These are phyloP conservation scores for Fremontodendron californicum DNA, from an alignment of 345 rosid genomes.

Conservation along the genomic window DNA sequence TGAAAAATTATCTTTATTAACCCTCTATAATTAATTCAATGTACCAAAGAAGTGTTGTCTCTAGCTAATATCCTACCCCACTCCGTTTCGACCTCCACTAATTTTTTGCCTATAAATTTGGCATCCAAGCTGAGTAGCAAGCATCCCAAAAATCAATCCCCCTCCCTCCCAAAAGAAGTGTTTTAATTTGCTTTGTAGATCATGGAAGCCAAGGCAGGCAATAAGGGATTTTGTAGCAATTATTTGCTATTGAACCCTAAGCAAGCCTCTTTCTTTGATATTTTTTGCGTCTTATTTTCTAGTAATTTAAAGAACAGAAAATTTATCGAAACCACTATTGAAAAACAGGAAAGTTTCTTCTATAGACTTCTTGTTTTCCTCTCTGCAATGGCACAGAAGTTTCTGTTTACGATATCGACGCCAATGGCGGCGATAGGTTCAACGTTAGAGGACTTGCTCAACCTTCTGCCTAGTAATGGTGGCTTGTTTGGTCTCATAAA, in stretches of 20 bases:
- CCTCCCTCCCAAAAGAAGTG: no score
- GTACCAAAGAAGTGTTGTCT: background rate
- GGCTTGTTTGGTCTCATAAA: slow-evolving; percentile 27
- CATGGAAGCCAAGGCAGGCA: slow-evolving; percentile 26
- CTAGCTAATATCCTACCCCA: background rate
- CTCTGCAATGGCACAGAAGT: slow-evolving; percentile 44
- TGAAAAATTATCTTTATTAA: background rate
- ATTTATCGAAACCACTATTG: slow-evolving; percentile 40
- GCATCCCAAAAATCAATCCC: no score
- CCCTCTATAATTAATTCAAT: background rate
- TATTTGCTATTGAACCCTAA: slow-evolving; percentile 55
- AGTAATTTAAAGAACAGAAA: slow-evolving; percentile 33
- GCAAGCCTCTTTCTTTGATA: slow-evolving; percentile 40
- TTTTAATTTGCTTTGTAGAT: no score
- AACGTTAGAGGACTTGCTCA: slow-evolving; percentile 34
- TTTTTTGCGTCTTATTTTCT: slow-evolving; percentile 40
- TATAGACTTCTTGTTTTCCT: slow-evolving; percentile 56
- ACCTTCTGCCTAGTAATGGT: slow-evolving; percentile 43
- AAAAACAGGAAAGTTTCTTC: slow-evolving; percentile 32
- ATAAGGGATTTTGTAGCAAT: slow-evolving; percentile 35
- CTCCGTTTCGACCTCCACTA: background rate
- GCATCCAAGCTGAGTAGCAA: no score
- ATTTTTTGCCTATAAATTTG: no score
- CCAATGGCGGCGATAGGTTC: slow-evolving; percentile 46
- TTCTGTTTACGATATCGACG: slow-evolving; percentile 32